Percentiles rank a stretch among this genome's conserved stretches.
These are phyloP conservation scores for Hypericum perforatum DNA, from an alignment of 345 rosid genomes.

Conservation along the genomic window DNA sequence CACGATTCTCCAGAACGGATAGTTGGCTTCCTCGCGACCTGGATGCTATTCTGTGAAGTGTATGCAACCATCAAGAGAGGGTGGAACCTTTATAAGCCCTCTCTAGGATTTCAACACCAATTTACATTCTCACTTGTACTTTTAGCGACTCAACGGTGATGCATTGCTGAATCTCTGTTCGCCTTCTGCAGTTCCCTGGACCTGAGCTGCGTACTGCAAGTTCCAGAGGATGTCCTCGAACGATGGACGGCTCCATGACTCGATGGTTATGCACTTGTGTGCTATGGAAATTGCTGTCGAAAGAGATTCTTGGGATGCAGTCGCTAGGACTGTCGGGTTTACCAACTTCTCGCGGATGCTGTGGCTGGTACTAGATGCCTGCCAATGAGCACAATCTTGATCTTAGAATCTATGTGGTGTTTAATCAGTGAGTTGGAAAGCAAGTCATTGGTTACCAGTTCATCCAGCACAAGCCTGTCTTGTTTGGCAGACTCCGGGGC, in stretches of 20 bases:
- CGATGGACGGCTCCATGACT: constrained; percentile 38
- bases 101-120: no score
- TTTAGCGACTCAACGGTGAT: background rate
- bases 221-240: constrained; percentile 48
- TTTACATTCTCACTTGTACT: no score
- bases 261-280: constrained; percentile 33
- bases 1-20: no score
- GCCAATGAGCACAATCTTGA: constrained; percentile 6
- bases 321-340: constrained; percentile 30
- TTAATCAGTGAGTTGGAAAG: background rate
- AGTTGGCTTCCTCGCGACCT: no score
- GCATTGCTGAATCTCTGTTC: constrained; percentile 8
- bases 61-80: no score
- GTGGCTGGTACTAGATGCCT: constrained; percentile 31
- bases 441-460: constrained; percentile 24
- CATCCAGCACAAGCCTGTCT: constrained; percentile 19
- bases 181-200: constrained; percentile 30
- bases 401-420: background rate
- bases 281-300: constrained; percentile 32
- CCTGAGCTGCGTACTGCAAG: constrained; percentile 45
- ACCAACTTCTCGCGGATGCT: constrained; percentile 21
- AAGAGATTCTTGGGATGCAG: constrained; percentile 31
- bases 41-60: no score
- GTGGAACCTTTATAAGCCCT: no score
- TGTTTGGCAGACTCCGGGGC: constrained; percentile 18